These are phyloP conservation scores for Niveomyces coronatus DNA, from an alignment of 2,329 filamentous ascomycete species.

Conservation along the genomic window DNA sequence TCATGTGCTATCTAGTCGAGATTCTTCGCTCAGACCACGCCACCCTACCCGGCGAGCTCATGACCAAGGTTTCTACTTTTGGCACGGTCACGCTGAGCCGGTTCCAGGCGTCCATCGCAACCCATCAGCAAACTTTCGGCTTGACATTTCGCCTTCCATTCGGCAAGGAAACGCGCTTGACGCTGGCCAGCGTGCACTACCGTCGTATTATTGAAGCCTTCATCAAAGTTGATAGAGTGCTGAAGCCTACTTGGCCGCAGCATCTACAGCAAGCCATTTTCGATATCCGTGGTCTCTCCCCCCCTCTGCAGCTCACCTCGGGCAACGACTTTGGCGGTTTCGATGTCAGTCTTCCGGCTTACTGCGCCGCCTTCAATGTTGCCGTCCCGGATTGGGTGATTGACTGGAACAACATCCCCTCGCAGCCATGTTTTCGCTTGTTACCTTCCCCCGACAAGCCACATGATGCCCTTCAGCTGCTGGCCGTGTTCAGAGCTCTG, in stretches of 20 bases:
- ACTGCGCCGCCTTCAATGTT: constrained; percentile 41
- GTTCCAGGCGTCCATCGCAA: constrained; percentile 39
- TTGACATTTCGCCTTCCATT: constrained; percentile 41
- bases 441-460: constrained; percentile 27
- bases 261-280: constrained; percentile 44
- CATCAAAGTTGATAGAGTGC: constrained; percentile 42
- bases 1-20: constrained; percentile 42
- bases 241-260: constrained; percentile 50
- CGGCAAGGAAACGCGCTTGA: constrained; percentile 32
- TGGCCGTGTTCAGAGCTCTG: constrained; percentile 46
- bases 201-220: constrained; percentile 43
- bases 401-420: constrained; percentile 31
- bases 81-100: constrained; percentile 42
- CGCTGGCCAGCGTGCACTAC: constrained; percentile 45
- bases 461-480: constrained; percentile 41
- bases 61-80: constrained; percentile 37
- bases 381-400: constrained; percentile 41
- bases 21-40: constrained; percentile 35
- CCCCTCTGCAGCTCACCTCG: constrained; percentile 42
- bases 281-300: constrained; percentile 39
- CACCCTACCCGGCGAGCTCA: constrained; percentile 34
- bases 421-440: constrained; percentile 42
- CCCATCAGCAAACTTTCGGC: constrained; percentile 45
- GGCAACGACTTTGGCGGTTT: constrained; percentile 46
- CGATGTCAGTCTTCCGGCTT: constrained; percentile 43